A percentile compares a stretch with the other conserved stretches of the same genome.
Evolutionary conservation across 1,284 basidiomycete species (phyloP).

Genomic region (Fomitopsis pinicola): DNA sequence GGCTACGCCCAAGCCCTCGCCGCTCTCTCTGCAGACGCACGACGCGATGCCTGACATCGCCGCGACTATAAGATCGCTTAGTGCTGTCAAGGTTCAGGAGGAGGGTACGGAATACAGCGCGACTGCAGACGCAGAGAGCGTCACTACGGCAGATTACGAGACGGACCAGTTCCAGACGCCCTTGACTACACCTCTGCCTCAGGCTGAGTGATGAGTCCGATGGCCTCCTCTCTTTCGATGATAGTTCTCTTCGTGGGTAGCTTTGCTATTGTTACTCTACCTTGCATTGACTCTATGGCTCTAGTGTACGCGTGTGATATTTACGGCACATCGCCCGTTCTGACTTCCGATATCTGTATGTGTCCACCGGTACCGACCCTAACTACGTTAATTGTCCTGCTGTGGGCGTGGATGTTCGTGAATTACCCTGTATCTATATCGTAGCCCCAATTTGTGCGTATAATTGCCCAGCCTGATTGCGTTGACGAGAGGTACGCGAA

Average conservation of each 20-base stretch:
- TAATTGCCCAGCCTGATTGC: neutral
- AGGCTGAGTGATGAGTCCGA: neutral
- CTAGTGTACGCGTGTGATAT: neutral
- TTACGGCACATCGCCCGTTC: neutral
- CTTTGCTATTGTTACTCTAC: neutral
- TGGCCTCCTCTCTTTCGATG: neutral
- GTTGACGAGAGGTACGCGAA: neutral
- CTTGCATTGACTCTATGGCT: neutral
- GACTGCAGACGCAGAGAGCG: constrained; percentile 5
- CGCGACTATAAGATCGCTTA: neutral
- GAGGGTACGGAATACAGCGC: neutral
- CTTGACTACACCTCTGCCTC: constrained; percentile 21
- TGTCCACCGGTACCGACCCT: neutral
- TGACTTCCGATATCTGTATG: neutral
- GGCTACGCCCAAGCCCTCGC: constrained; percentile 17
- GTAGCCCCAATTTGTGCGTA: neutral
- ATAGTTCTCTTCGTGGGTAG: neutral
- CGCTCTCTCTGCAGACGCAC: constrained; percentile 12
- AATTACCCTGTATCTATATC: neutral
- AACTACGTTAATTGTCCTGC: neutral
- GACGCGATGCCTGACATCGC: constrained; percentile 10
- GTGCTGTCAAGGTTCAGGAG: neutral
- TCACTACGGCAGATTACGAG: constrained; percentile 13
- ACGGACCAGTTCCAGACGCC: constrained; percentile 22
- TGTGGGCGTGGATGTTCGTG: neutral